Evolutionary conservation across 257 asterid genomes (phyloP), one percentile per base, ranked within the genome.

Genomic region (Hygrophila difformis): DNA sequence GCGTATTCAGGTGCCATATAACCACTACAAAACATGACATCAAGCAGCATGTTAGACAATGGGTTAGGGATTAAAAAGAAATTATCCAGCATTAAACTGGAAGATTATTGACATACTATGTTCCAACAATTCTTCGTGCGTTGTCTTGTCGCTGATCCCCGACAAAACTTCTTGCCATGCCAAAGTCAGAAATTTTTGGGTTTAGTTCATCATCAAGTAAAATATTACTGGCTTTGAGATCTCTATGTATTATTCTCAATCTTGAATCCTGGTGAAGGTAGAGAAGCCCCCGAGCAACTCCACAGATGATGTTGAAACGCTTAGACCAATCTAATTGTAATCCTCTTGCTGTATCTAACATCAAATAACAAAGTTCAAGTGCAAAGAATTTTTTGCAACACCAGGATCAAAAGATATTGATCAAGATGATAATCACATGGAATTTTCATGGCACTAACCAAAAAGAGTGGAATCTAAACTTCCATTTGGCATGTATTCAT

Each of bases 241-340:
- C 73, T 16, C 73, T 22, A 15, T 57, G 69, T 12, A 67, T 53
- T 13, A 62, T 51, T 44, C 69, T 62, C 44, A 67, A 41, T 24
- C 68, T 47, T 0, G 76, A 69, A 26, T 69, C 76, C 21, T 62
- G 61, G 29, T 67, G 74, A 57, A 67, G 74, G 33, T 67, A 67
- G 21, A 67, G 21, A 33, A 62, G 62, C 4, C 74, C 69, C 7
- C 66, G 43, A n/a, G 74, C 66, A 38, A 62, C 36, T 3, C 74
- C 70, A 12, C 5, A 22, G 5, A 68, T 54, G 3, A 68, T 48
- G 17, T 52, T 35, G 14, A 42, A 57, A 10, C 66, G 62, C 31
- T 18, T 57, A 1, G 22, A 19, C 74, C 74, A 68, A 8, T 34
- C 62, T 0, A 64, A 19, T 10, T 2, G 23, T 12, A 16, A 39